phyloP scores from a whole-genome alignment of 495 filamentous ascomycete species.

The Talaromyces ruber region DNA sequence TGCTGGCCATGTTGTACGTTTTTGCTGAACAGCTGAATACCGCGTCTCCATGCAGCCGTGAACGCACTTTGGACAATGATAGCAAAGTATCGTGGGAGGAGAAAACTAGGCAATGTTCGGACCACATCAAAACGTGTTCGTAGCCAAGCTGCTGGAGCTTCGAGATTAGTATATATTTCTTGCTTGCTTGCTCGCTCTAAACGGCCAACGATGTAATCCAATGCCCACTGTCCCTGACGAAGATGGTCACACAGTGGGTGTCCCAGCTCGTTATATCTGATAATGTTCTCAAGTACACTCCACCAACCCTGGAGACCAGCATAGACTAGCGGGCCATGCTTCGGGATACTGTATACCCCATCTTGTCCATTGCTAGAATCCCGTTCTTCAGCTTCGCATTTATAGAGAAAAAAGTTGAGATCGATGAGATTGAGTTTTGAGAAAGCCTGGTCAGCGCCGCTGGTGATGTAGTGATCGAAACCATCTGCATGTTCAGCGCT shows the following conservation, averaged over 20 bases:
- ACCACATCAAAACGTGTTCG: slow-evolving; percentile 77
- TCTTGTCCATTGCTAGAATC: slow-evolving; percentile 72
- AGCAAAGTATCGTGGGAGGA: slow-evolving; percentile 89
- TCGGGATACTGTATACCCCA: slow-evolving; percentile 81
- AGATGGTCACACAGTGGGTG: slow-evolving; percentile 91
- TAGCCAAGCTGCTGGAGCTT: slow-evolving; percentile 66
- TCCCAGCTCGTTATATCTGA: slow-evolving; percentile 82
- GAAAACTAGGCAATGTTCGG: slow-evolving; percentile 72
- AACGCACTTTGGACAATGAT: slow-evolving; percentile 82
- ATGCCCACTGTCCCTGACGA: slow-evolving; percentile 85
- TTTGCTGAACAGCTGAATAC: slow-evolving; percentile 65
- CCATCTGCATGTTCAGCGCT: slow-evolving; percentile 69
- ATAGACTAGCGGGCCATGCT: slow-evolving; percentile 78
- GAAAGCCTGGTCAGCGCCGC: slow-evolving; percentile 75
- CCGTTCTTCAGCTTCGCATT: slow-evolving; percentile 85
- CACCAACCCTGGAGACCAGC: slow-evolving; percentile 98
- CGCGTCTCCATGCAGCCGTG: slow-evolving; percentile 68
- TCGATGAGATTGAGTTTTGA: slow-evolving; percentile 63
- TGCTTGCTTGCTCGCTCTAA: slow-evolving; percentile 63
- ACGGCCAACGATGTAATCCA: slow-evolving; percentile 77
- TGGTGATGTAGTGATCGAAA: slow-evolving; percentile 74
- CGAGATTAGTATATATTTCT: slow-evolving; percentile 48
- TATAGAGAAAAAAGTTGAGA: slow-evolving; percentile 86
- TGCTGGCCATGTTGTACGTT: slow-evolving; percentile 71
- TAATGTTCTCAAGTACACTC: slow-evolving; percentile 80